Percentiles rank a stretch among this genome's conserved stretches.
Evolutionary conservation across 331 rosid genomes (phyloP).

Genomic region (Telfairia occidentalis): DNA sequence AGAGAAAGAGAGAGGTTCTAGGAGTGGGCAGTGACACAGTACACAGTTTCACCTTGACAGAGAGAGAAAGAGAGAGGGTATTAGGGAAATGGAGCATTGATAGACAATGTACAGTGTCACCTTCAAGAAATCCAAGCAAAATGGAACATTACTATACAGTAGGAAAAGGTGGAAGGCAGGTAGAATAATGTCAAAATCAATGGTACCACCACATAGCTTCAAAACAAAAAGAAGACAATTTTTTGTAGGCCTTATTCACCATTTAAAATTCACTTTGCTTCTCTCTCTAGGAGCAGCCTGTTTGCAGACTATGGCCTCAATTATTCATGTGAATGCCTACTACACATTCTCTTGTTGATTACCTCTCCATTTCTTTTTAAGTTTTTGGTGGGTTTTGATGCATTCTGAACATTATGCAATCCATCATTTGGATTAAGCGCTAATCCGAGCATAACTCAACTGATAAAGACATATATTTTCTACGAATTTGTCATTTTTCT

Average conservation of each 20-base stretch:
- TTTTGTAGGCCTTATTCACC: background rate
- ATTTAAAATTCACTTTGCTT: background rate
- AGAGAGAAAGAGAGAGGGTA: background rate
- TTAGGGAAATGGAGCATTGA: background rate
- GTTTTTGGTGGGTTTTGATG: background rate
- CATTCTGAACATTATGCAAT: background rate
- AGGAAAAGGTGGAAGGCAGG: slow-evolving; percentile 9
- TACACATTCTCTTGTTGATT: background rate
- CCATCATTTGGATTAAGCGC: no score
- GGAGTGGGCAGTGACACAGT: background rate
- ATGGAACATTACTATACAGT: background rate
- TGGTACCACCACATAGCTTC: slow-evolving; percentile 6
- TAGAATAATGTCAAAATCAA: slow-evolving; percentile 11
- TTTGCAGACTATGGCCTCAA: background rate
- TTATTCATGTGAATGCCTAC: background rate
- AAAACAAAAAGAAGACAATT: background rate
- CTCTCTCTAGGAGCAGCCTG: background rate
- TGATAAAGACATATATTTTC: no score
- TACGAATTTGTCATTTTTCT: no score
- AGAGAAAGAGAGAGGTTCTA: background rate
- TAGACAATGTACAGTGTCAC: background rate
- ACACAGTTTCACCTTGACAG: background rate
- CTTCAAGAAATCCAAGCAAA: slow-evolving; percentile 4
- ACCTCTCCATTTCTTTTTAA: background rate
- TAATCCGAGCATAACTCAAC: no score